A percentile compares a stretch with the other conserved stretches of the same genome.
Evolutionary conservation across 208 protist species (phyloP).

Genomic region (Crithidia bombi): DNA sequence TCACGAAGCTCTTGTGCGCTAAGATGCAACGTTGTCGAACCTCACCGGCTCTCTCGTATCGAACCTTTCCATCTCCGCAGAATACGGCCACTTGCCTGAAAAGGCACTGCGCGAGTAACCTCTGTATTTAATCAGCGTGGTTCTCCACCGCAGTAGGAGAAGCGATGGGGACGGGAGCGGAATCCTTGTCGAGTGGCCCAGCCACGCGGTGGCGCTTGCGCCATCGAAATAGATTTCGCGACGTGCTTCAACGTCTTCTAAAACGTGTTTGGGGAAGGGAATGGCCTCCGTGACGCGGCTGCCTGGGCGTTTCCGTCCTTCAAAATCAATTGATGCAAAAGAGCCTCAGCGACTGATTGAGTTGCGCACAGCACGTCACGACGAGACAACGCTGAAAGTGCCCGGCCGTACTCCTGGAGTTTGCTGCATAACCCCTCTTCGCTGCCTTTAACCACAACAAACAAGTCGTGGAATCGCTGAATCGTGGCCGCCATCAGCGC

Average conservation of each 20-base stretch:
- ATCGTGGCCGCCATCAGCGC: conserved; percentile 8
- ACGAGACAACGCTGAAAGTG: not conserved
- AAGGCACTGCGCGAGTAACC: conserved; percentile 9
- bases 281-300: not conserved
- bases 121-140: not conserved
- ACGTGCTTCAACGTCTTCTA: not conserved
- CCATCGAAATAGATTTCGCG: not conserved
- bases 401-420: not conserved
- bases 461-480: not conserved
- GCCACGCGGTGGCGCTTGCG: not conserved
- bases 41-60: conserved; percentile 9
- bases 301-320: not conserved
- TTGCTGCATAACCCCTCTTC: not conserved
- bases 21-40: no score
- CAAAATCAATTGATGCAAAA: not conserved
- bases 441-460: not conserved
- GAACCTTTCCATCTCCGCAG: not conserved
- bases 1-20: conserved; percentile 10
- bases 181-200: not conserved
- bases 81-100: conserved; percentile 10
- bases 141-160: not conserved
- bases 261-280: not conserved
- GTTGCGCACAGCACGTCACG: conserved; percentile 12
- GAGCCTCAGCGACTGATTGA: not conserved
- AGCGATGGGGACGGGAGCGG: not conserved